phyloP scores from a whole-genome alignment of 2,329 filamentous ascomycete species.

The Fusarium redolens region DNA sequence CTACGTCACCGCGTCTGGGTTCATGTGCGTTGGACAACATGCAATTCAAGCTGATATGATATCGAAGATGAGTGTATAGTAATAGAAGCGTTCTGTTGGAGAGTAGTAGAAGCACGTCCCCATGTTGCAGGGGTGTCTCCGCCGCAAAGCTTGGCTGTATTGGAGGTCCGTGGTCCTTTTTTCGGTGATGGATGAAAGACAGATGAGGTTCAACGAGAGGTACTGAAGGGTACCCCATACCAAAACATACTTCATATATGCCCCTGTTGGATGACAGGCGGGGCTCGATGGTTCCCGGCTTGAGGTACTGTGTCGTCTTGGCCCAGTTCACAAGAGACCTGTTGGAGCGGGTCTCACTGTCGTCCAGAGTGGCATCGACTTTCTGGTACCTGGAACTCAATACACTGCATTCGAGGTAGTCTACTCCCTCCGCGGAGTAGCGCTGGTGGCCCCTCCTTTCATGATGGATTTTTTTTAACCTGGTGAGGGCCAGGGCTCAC shows the following conservation, averaged over 20 bases:
- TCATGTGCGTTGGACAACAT: slow-evolving; percentile 1
- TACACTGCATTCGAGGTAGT: slow-evolving; percentile 9
- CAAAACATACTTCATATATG: slow-evolving; percentile 23
- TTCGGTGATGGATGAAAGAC: slow-evolving; percentile 10
- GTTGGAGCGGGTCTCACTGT: slow-evolving; percentile 13
- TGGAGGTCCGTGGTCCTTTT: slow-evolving; percentile 5
- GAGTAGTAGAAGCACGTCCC: slow-evolving; percentile 16
- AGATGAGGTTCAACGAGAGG: slow-evolving; percentile 13
- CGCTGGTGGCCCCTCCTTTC: slow-evolving; percentile 32
- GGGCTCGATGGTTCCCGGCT: slow-evolving; percentile 15
- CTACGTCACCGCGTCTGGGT: slow-evolving; percentile 31
- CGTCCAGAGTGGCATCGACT: slow-evolving; percentile 1
- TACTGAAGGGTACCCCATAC: slow-evolving; percentile 33
- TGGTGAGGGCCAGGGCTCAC: slow-evolving; percentile 29
- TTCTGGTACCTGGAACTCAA: slow-evolving; percentile 35
- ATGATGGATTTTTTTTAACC: slow-evolving; percentile 13
- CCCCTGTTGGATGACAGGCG: slow-evolving; percentile 29
- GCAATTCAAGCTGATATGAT: slow-evolving; percentile 6
- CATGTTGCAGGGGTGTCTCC: slow-evolving; percentile 17
- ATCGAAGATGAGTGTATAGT: background rate
- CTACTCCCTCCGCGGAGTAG: slow-evolving; percentile 20
- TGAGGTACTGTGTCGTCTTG: slow-evolving; percentile 33
- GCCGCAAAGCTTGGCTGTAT: slow-evolving; percentile 32
- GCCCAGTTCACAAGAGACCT: slow-evolving; percentile 25
- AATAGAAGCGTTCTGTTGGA: background rate